A percentile compares a stretch with the other conserved stretches of the same genome.
Evolutionary conservation across 176 grass and related monocot species (phyloP).

Genomic region (Metroxylon sagu): DNA sequence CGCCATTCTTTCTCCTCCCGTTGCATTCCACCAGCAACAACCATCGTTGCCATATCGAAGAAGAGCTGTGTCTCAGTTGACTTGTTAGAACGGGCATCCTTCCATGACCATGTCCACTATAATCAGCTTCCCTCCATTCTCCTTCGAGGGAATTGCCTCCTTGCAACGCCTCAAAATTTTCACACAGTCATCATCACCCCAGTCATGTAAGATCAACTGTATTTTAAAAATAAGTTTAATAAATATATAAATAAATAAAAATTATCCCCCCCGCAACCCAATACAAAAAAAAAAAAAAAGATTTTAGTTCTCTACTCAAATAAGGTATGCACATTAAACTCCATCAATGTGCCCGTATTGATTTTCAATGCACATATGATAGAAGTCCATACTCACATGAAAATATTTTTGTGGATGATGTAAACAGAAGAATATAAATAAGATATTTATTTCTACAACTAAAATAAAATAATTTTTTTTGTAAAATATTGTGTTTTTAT

Average conservation of each 20-base stretch:
- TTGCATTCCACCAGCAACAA: too few relatives aligned
- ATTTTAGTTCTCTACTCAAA: too few relatives aligned
- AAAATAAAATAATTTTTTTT: too few relatives aligned
- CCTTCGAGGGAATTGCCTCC: slow-evolving; percentile 13
- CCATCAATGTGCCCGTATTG: too few relatives aligned
- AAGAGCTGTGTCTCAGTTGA: neutral
- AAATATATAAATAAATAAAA: neutral
- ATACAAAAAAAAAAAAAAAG: neutral
- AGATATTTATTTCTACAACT: too few relatives aligned
- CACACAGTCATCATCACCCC: slow-evolving; percentile 21
- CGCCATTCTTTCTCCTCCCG: too few relatives aligned
- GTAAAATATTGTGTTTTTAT: too few relatives aligned
- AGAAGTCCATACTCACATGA: too few relatives aligned
- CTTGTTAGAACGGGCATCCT: neutral
- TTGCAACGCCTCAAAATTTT: slow-evolving; percentile 19
- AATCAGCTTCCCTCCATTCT: slow-evolving; percentile 8
- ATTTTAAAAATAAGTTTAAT: neutral
- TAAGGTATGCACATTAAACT: too few relatives aligned
- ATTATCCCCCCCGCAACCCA: neutral
- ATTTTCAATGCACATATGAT: too few relatives aligned
- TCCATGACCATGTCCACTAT: slow-evolving; percentile 12
- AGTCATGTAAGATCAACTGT: slow-evolving; percentile 25
- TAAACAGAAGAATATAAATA: too few relatives aligned
- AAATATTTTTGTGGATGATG: too few relatives aligned
- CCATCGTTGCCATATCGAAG: slow-evolving; percentile 10